Base-by-base conservation (phyloP, 805 yeast genomes). In the Jamesozyma jinghongensis region DNA sequence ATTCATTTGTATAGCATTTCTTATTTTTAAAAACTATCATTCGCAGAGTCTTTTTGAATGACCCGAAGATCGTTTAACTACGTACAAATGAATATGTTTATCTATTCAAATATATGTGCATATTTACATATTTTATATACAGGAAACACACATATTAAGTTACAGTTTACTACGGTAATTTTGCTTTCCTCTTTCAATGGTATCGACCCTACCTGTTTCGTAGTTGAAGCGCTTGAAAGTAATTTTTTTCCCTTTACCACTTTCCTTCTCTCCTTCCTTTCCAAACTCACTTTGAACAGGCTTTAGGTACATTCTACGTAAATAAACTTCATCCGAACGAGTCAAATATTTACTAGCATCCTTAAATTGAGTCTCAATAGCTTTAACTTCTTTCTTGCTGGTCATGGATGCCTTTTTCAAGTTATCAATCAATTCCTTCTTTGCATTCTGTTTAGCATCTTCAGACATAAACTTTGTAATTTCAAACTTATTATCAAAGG, bases 151-250 rank as follows among this genome's bases (percentile, higher is more conserved):
- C 13, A 16, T 33, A 33, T 33, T 33, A 17, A 11, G 11, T 27
- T 31, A 40, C 16, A 55, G 42, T 45, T 52, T 57, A 32, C 43
- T 56, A 37, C 56, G 47, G 40, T 74, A 75, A 8, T 79, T 77
- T 25, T 66, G 71, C 49, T 69, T 73, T 25, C 75, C 65, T 62
- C 82, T 74, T 41, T 72, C 68, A 43, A 80, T 65, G 5, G 69
- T 63, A 45, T 75, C 78, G 30, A 80, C 67, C 43, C 60, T 66
- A 48, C 75, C 67, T 35, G 68, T 68, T 18, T 63, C 69, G 40
- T 77, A 74, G 57, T 85, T 79, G 73, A 79, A 85, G 42, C 79
- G 71, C 49, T 73, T 72, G 40, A 73, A 66, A 31, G 68, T 60
- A 19, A 71, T 69, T 52, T 77, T 77, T 43, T 74, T 74, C 44